Conservation (phyloP, 148 eudicot species). For the Fagopyrum tataricum region DNA sequence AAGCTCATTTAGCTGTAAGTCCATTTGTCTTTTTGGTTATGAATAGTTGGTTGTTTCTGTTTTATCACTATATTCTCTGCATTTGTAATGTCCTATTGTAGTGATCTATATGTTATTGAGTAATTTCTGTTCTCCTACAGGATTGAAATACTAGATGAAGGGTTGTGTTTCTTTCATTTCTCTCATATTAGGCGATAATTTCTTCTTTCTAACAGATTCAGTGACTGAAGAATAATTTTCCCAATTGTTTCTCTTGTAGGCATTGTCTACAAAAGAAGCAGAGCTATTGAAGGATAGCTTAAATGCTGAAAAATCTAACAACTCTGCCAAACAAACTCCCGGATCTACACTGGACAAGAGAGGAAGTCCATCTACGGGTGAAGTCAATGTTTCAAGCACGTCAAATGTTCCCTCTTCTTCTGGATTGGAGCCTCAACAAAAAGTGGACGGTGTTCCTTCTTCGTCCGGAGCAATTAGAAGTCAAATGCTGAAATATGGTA, state of each 20-base stretch:
- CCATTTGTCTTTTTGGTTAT: background rate
- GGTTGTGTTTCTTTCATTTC: background rate
- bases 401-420: constrained; percentile 31
- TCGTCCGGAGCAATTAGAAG: constrained; percentile 45
- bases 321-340: constrained; percentile 38
- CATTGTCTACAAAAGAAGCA: constrained; percentile 58
- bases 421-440: constrained; percentile 41
- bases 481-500: constrained; percentile 54
- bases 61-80: background rate
- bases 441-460: constrained; percentile 40
- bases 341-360: constrained; percentile 34
- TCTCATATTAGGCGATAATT: background rate
- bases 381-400: constrained; percentile 39
- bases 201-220: background rate
- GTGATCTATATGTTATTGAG: background rate
- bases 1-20: constrained; percentile 77
- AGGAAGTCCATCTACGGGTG: constrained; percentile 26
- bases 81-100: background rate
- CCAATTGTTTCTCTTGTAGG: constrained; percentile 31
- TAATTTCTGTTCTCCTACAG: background rate
- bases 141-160: background rate
- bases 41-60: background rate
- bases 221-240: background rate
- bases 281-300: constrained; percentile 54
- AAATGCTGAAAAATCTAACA: constrained; percentile 41